These are phyloP conservation scores for Neonectria faginata DNA, from an alignment of 2,329 filamentous ascomycete species.

Conservation along the genomic window DNA sequence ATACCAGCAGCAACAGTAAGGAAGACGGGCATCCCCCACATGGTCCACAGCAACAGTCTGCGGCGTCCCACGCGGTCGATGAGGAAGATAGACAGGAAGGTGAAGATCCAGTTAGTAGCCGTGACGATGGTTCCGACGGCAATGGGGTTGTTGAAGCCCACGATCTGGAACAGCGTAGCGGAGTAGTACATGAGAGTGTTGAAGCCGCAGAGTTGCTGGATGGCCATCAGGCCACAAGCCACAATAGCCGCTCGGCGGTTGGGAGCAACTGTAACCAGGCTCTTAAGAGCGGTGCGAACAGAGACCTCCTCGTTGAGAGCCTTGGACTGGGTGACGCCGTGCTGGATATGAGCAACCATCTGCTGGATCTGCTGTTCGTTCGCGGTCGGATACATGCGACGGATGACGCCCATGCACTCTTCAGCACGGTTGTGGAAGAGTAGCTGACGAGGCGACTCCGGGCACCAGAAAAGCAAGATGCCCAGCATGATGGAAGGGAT, in stretches of 20 bases:
- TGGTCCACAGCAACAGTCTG: slow-evolving; percentile 31
- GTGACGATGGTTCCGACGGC: slow-evolving; percentile 55
- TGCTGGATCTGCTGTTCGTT: slow-evolving; percentile 45
- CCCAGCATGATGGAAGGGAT: slow-evolving; percentile 38
- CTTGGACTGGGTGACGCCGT: slow-evolving; percentile 30
- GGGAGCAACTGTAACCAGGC: slow-evolving; percentile 50
- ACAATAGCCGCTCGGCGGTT: slow-evolving; percentile 54
- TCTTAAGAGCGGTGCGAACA: slow-evolving; percentile 32
- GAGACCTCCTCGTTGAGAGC: slow-evolving; percentile 34
- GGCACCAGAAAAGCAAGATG: slow-evolving; percentile 34
- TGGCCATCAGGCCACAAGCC: slow-evolving; percentile 59
- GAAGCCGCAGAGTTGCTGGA: slow-evolving; percentile 46
- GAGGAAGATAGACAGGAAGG: slow-evolving; percentile 34
- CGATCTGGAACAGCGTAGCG: slow-evolving; percentile 37
- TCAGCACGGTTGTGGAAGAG: too few relatives aligned
- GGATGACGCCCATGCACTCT: too few relatives aligned
- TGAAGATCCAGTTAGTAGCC: slow-evolving; percentile 36
- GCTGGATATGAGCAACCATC: slow-evolving; percentile 36
- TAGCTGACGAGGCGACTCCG: slow-evolving; percentile 39
- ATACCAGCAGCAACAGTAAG: too few relatives aligned
- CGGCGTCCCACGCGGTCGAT: slow-evolving; percentile 35
- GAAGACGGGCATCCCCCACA: slow-evolving; percentile 36
- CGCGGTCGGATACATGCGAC: slow-evolving; percentile 21
- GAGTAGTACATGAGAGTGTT: slow-evolving; percentile 44
- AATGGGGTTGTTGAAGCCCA: slow-evolving; percentile 51